Conservation (phyloP, 108 stramenopile genomes). For the Cyclotella cryptica region DNA sequence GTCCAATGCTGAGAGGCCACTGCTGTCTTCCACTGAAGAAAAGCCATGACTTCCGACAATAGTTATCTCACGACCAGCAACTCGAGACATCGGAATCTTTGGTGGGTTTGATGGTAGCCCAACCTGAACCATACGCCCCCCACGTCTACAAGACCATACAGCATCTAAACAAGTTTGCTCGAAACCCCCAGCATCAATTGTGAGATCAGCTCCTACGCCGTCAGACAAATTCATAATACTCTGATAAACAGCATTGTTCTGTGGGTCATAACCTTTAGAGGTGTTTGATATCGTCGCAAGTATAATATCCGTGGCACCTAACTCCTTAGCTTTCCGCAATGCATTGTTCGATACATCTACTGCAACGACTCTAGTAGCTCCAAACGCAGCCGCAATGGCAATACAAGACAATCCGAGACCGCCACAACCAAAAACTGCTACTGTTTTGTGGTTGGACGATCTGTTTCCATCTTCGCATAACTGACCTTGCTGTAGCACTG, state of each 20-base stretch:
- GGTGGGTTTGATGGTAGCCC: constrained; percentile 64
- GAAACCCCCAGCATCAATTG: constrained; percentile 82
- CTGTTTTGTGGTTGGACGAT: constrained; percentile 15
- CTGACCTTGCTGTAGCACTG: constrained; percentile 75
- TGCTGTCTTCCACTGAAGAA: constrained; percentile 55
- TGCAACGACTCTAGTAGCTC: constrained; percentile 61
- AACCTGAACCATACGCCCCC: constrained; percentile 76
- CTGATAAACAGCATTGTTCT: constrained; percentile 34
- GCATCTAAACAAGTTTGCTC: constrained; percentile 73
- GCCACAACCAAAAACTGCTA: constrained; percentile 76
- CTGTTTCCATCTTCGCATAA: constrained; percentile 5
- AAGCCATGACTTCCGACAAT: constrained; percentile 84
- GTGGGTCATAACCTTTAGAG: constrained; percentile 23
- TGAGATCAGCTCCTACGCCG: constrained; percentile 69
- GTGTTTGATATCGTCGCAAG: background rate
- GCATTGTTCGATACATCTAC: constrained; percentile 74
- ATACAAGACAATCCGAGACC: constrained; percentile 81
- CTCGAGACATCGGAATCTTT: constrained; percentile 72
- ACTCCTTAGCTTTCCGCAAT: constrained; percentile 59
- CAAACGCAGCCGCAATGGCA: constrained; percentile 67
- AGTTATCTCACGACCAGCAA: constrained; percentile 73
- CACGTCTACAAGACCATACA: constrained; percentile 58
- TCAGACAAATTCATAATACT: constrained; percentile 48
- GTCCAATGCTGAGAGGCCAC: constrained; percentile 38
- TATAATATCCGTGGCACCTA: constrained; percentile 68